Evolutionary conservation across 108 stramenopile species (phyloP).

Genomic region (Pseudonitzschia pungens): DNA sequence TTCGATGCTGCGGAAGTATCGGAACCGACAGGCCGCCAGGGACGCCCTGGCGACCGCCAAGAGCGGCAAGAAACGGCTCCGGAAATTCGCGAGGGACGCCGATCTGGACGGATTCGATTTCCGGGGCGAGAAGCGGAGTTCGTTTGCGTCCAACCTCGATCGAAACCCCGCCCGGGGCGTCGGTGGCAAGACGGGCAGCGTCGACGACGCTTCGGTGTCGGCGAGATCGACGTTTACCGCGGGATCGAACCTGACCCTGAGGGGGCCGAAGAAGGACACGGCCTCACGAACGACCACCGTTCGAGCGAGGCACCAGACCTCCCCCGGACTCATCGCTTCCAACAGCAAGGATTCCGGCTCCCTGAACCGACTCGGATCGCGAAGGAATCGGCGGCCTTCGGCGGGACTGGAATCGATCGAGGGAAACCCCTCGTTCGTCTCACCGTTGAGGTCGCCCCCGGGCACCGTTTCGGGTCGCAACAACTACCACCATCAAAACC

Average conservation of each 20-base stretch:
- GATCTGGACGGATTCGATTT: slow-evolving; percentile 58
- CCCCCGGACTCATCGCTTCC: not conserved
- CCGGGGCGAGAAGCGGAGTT: slow-evolving; percentile 27
- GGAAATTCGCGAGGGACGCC: slow-evolving; percentile 36
- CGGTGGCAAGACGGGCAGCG: not conserved
- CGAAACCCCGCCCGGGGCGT: not conserved
- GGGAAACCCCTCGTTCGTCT: not conserved
- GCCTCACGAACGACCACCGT: not conserved
- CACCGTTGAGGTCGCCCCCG: not conserved
- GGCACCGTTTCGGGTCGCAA: slow-evolving; percentile 2
- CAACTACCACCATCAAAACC: not conserved
- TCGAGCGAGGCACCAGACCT: slow-evolving; percentile 1
- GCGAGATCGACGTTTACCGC: slow-evolving; percentile 4
- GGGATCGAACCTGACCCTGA: slow-evolving; percentile 10
- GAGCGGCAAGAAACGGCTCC: slow-evolving; percentile 25
- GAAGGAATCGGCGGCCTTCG: slow-evolving; percentile 5
- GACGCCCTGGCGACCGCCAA: slow-evolving; percentile 24
- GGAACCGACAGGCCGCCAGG: slow-evolving; percentile 15
- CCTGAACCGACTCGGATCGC: not conserved
- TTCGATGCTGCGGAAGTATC: slow-evolving; percentile 40
- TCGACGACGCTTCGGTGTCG: slow-evolving; percentile 15
- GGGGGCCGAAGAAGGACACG: slow-evolving; percentile 19
- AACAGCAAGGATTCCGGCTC: slow-evolving; percentile 11
- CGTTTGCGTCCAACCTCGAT: not conserved
- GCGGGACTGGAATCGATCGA: not conserved